Conservation (phyloP, 768 basidiomycete species). For the Termitomyces sp. region DNA sequence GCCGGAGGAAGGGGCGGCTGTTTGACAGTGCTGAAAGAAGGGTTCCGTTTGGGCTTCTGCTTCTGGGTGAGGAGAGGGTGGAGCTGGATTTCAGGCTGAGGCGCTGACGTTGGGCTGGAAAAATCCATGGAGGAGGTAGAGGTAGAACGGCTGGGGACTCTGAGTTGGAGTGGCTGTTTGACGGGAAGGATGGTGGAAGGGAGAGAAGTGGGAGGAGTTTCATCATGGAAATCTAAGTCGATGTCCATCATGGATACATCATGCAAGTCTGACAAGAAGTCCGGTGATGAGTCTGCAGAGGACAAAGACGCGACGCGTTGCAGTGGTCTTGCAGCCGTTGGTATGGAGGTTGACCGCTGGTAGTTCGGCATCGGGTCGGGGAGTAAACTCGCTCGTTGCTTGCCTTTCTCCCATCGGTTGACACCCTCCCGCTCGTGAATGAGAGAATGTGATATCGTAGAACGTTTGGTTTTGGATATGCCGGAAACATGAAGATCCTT, state of each 20-base stretch:
- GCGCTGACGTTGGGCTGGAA: neutral
- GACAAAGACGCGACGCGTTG: neutral
- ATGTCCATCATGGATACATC: constrained; percentile 10
- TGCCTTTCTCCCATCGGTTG: constrained; percentile 7
- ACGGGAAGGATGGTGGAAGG: neutral
- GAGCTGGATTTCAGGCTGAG: constrained; percentile 9
- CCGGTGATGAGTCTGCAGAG: constrained; percentile 1
- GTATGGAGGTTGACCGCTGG: neutral
- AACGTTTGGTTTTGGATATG: neutral
- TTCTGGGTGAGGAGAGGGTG: constrained; percentile 15
- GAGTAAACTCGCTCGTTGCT: constrained; percentile 2
- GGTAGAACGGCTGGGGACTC: neutral
- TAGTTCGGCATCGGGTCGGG: neutral
- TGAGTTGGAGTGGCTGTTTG: neutral
- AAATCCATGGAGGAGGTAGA: neutral
- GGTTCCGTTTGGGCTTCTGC: constrained; percentile 7
- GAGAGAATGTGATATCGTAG: neutral
- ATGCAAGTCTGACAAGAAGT: neutral
- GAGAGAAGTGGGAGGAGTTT: neutral
- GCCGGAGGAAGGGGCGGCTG: neutral
- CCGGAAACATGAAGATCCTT: neutral
- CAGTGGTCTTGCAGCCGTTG: neutral
- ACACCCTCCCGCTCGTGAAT: neutral
- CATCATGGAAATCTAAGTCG: constrained; percentile 1
- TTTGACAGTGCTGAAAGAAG: neutral